Base-by-base conservation (phyloP, 768 basidiomycete species). In the Leucocoprinus birnbaumii region DNA sequence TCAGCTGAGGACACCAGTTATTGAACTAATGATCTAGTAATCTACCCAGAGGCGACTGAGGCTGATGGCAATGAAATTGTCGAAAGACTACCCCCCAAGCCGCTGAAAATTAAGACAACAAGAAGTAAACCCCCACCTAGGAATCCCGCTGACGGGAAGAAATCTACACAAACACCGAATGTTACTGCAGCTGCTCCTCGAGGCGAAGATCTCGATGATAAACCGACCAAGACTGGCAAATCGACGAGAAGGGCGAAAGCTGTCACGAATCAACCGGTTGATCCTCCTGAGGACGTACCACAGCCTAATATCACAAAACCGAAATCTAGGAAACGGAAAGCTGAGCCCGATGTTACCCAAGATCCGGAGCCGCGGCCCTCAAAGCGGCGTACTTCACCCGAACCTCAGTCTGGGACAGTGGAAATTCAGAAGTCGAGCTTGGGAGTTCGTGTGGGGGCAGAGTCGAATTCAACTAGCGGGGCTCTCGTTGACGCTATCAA, bases 401-500 rank as follows among this genome's bases (percentile, higher is more conserved):
- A 44, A 38, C 19, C 40, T 10, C 41, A 8, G 1, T 9, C 41
- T 10, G 26, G 9, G 4, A 38, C 9, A 10, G 6, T 38, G 13
- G 13, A n/a, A 38, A 16, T 3, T 38, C 38, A 38, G 13, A 38
- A 14, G 9, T n/a, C 13, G 38, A 13, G n/a, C 8, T 38, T 14
- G 38, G 16, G 38, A 38, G 31, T 11, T 11, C 31, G 11, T 11
- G n/a, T 14, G 6, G 3, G 9, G 38, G 11, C 47, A n/a, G 27
- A 34, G 47, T 16, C 9, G 18, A 18, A 35, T 3, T 21, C 18
- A 16, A 34, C 26, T 14, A 45, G 34, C 16, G 4, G 18, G 18
- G 31, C 52, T 2, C 7, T 53, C n/a, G 52, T 16, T 22, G 35
- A 53, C 22, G 52, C 52, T 37, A 45, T 53, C 16, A 53, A 53